A percentile compares a stretch with the other conserved stretches of the same genome.
These are phyloP conservation scores for Populus deltoides DNA, from an alignment of 345 rosid species.

Conservation along the genomic window DNA sequence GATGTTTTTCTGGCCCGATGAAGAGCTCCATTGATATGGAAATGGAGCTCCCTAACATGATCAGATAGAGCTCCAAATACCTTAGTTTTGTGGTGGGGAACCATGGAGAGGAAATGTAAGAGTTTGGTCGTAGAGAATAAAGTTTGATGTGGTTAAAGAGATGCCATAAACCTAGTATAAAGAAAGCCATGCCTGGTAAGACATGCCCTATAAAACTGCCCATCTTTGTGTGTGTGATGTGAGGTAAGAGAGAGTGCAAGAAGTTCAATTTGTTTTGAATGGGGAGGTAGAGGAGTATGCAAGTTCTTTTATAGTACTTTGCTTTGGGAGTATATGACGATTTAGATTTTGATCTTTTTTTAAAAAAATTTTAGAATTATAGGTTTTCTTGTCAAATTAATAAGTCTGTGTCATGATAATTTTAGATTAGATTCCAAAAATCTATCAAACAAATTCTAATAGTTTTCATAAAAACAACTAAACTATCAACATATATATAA, in stretches of 20 bases:
- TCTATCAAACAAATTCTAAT: too few relatives aligned
- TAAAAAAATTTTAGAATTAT: too few relatives aligned
- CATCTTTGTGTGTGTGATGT: constrained; percentile 30
- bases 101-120: constrained; percentile 56
- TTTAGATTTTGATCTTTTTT: too few relatives aligned
- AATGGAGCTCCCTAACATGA: constrained; percentile 51
- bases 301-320: not conserved
- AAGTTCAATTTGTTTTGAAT: not conserved
- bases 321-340: too few relatives aligned
- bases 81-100: constrained; percentile 48
- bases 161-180: constrained; percentile 70
- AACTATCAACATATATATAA: too few relatives aligned
- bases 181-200: constrained; percentile 60
- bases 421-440: too few relatives aligned
- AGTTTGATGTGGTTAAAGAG: constrained; percentile 65
- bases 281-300: not conserved
- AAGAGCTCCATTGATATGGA: constrained; percentile 71
- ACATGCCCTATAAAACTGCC: constrained; percentile 72
- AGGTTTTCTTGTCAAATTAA: too few relatives aligned
- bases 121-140: constrained; percentile 41
- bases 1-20: constrained; percentile 62
- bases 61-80: constrained; percentile 53
- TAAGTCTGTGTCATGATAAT: too few relatives aligned
- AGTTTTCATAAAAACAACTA: too few relatives aligned
- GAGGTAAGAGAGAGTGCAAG: not conserved